Base-by-base conservation (phyloP, 352 stramenopile species). In the Blastocystis sp. region DNA sequence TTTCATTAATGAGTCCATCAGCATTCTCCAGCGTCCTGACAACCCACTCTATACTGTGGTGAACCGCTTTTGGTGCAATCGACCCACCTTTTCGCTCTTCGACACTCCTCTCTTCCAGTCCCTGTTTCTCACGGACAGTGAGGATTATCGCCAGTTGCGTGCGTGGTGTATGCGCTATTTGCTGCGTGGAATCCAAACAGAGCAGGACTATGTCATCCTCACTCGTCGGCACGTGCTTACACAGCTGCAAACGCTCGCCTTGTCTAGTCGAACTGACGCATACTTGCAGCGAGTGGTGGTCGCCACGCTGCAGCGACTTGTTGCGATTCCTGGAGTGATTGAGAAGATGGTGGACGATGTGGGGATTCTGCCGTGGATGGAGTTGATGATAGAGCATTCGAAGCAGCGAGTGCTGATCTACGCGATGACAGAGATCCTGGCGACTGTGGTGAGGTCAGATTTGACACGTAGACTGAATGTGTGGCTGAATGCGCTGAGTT, bases 91-190 rank as follows among this genome's bases (percentile, higher is more conserved):
- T 50, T 62, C 39, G 9, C 26, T 88, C 5, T 53, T 29, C n/a
- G 77, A 88, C 47, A 66, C 63, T 1, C 77, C 77, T 64, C 15
- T 88, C 18, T 88, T 88, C 50, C 47, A 88, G 18, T 39, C 75
- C 39, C 66, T 88, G 1, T 76, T 88, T 54, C 41, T 62, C 3
- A 77, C 15, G 8, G 55, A 56, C 5, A 64, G 34, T 8, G 45
- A 62, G 15, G 55, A 88, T 8, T 88, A 77, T 29, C 26, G 41
- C 2, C 34, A 61, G 50, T 13, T 64, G 43, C 77, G 77, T 6
- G 77, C 55, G 5, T 88, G 77, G 77, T 79, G 62, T 26, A 45
- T 88, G 34, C 62, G 77, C 20, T 76, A 76, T 34, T 37, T 88
- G 7, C 66, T 88, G 2, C 62, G 66, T 41, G 77, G 77, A 11